Evolutionary conservation across 495 filamentous ascomycete species (phyloP), one percentile per base, ranked within the genome.

Genomic region (Baudoinia panamericana): DNA sequence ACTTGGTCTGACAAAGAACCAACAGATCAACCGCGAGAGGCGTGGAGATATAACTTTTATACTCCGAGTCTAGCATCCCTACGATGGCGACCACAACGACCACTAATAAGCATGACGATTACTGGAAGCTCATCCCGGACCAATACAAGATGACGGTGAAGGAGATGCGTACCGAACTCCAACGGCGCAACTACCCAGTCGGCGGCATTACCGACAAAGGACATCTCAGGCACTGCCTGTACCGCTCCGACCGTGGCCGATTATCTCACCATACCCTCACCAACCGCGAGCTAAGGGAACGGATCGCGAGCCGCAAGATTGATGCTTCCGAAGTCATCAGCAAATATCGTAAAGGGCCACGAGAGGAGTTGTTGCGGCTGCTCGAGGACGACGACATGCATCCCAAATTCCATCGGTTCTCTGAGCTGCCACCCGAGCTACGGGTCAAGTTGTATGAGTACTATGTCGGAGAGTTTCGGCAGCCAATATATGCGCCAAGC

Each of bases 401-500:
- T 5, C 37, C 17, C 10, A 19, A 18, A 9, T 46, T 46, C 24
- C 12, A 28, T 20, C 9, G 22, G 7, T 35, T 46, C 22, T 13
- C 36, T 7, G 13, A 46, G 5, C 24, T 46, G n/a, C 36, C 31
- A 10, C 13, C 44, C 4, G 44, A 46, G 30, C 37, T 46, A 6
- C 36, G 44, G 2, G 20, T 34, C 12, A 16, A 12, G 5, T 17
- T 46, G 16, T 39, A 41, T 18, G 36, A 21, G 8, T 21, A 26
- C 21, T 19, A 46, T 25, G 7, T 40, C 5, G 20, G 9, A 5
- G 37, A 28, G 5, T 35, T 46, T 20, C 36, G 10, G 17, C 20
- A 30, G 19, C 16, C 2, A 15, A 13, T 32, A 13, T 30, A 17
- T 13, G 15, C 24, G 9, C 44, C 36, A 1, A 21, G 6, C 16